phyloP scores from a whole-genome alignment of 2,329 filamentous ascomycete species.

The Trichoderma atroviride region DNA sequence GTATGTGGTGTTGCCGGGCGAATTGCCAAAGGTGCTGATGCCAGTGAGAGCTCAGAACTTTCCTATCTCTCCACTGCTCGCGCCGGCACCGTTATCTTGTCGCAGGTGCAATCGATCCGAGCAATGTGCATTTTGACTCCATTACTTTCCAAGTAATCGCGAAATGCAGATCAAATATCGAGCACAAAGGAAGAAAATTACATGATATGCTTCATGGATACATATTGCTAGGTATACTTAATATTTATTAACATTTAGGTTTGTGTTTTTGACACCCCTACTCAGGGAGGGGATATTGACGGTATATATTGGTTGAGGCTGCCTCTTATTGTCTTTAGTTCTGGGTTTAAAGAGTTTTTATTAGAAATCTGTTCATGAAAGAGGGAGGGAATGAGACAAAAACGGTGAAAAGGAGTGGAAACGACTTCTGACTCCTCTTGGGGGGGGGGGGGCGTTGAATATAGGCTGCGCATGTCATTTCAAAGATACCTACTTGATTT shows the following conservation, averaged over 20 bases:
- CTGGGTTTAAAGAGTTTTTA: not conserved
- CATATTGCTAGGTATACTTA: not conserved
- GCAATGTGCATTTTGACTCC: constrained; percentile 71
- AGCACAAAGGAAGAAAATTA: no score
- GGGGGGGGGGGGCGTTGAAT: constrained; percentile 30
- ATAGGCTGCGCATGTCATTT: constrained; percentile 29
- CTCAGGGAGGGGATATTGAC: not conserved
- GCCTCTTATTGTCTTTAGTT: not conserved
- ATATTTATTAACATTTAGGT: not conserved
- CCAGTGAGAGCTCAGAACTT: constrained; percentile 67
- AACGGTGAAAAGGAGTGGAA: not conserved
- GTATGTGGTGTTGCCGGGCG: constrained; percentile 90
- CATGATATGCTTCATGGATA: not conserved
- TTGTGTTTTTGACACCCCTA: not conserved
- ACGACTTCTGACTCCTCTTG: constrained; percentile 2
- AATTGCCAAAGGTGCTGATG: constrained; percentile 71
- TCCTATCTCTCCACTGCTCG: constrained; percentile 88
- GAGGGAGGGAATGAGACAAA: not conserved
- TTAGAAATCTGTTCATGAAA: not conserved
- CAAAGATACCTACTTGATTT: constrained; percentile 36
- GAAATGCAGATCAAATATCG: not conserved
- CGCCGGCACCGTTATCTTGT: constrained; percentile 86
- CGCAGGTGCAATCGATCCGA: constrained; percentile 70
- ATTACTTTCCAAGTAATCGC: constrained; percentile 46
- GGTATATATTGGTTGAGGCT: not conserved